Evolutionary conservation across 1,284 basidiomycete genomes (phyloP).

Genomic region (Cerrena zonata): DNA sequence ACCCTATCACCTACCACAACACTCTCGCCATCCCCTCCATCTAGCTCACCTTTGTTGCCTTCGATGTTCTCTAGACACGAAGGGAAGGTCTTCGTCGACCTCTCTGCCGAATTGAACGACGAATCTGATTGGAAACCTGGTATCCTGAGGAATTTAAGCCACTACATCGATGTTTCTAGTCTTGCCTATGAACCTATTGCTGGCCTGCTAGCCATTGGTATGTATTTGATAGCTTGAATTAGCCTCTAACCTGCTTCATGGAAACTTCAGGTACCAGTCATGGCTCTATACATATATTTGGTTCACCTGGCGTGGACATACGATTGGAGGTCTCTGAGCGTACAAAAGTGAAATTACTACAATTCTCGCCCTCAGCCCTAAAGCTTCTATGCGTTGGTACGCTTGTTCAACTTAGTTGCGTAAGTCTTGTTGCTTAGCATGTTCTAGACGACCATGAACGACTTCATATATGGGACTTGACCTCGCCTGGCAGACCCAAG

Average conservation of each 20-base stretch:
- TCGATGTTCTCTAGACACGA: conserved; percentile 11
- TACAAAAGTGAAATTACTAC: conserved; percentile 52
- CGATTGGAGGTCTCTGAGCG: conserved; percentile 47
- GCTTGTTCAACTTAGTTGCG: conserved; percentile 15
- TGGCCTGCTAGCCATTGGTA: conserved; percentile 69
- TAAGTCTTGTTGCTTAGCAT: neutral
- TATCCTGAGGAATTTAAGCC: conserved; percentile 41
- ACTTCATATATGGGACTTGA: conserved; percentile 67
- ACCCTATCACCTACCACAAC: too few relatives aligned
- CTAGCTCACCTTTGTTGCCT: too few relatives aligned
- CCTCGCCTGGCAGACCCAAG: conserved; percentile 48
- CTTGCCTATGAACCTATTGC: conserved; percentile 69
- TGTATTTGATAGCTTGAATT: conserved; percentile 12
- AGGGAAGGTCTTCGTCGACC: conserved; percentile 30
- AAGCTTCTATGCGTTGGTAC: conserved; percentile 63
- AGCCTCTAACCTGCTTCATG: neutral
- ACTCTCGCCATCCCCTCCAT: too few relatives aligned
- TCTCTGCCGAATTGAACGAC: conserved; percentile 54
- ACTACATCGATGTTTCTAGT: conserved; percentile 52
- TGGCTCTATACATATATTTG: conserved; percentile 60
- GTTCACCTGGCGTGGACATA: conserved; percentile 57
- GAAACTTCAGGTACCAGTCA: conserved; percentile 47
- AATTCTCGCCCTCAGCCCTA: conserved; percentile 53
- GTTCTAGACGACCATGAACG: conserved; percentile 57
- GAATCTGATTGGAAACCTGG: conserved; percentile 52